These are phyloP conservation scores for Codiaeum variegatum DNA, from an alignment of 441 rosid species.

Conservation along the genomic window DNA sequence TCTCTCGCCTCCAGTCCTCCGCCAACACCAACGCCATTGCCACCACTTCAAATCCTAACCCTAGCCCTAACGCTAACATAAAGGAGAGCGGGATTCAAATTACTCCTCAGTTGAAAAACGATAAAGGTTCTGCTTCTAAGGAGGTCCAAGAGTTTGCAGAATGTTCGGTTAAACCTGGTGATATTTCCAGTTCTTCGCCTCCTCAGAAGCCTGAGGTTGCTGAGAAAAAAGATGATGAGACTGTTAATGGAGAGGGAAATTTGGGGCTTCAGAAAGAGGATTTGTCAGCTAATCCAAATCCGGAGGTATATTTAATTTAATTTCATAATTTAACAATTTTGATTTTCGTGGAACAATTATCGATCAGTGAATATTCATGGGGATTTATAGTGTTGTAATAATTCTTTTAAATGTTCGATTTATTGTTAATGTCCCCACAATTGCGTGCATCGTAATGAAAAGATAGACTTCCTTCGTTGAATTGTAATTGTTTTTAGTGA, in stretches of 20 bases:
- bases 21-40: conserved; percentile 15
- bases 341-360: not conserved
- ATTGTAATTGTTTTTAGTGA: not conserved
- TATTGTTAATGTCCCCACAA: not conserved
- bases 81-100: conserved; percentile 15
- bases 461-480: not conserved
- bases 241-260: conserved; percentile 22
- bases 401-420: not conserved
- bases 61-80: conserved; percentile 15
- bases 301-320: conserved; percentile 32
- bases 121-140: conserved; percentile 3
- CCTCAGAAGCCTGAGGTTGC: conserved; percentile 11
- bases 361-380: too few species aligned
- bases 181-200: conserved; percentile 11
- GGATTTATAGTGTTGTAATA: not conserved
- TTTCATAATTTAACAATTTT: not conserved
- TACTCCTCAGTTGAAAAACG: conserved; percentile 21
- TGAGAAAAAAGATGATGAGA: conserved; percentile 20
- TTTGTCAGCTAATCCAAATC: conserved; percentile 24
- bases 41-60: conserved; percentile 24
- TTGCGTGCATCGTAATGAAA: not conserved
- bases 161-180: conserved; percentile 19
- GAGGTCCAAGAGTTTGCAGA: conserved; percentile 22
- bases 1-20: conserved; percentile 39
- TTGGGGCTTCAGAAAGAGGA: conserved; percentile 24